Evolutionary conservation across 176 grass and related monocot species (phyloP).

Genomic region (Oryza glumipatula): DNA sequence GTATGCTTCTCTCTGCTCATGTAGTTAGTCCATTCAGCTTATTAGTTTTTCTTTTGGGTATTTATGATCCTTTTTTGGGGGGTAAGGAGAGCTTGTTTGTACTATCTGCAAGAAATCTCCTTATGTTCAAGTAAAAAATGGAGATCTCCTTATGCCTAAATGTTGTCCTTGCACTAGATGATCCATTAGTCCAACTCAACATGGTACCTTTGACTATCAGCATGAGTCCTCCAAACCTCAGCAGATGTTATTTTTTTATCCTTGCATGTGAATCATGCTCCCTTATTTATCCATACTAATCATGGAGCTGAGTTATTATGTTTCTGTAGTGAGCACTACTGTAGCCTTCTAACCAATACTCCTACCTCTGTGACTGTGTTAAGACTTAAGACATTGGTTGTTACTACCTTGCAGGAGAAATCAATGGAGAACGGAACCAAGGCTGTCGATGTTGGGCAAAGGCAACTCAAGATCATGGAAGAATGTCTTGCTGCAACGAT

Average conservation of each 20-base stretch:
- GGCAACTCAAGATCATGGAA: not conserved
- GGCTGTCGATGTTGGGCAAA: conserved; percentile 10
- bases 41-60: not conserved
- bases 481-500: not conserved
- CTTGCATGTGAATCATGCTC: not conserved
- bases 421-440: conserved; percentile 29
- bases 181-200: not conserved
- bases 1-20: not conserved
- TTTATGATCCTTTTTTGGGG: not conserved
- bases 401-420: conserved; percentile 13
- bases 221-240: not conserved
- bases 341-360: not conserved
- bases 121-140: not conserved
- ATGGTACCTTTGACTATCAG: not conserved
- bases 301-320: not conserved
- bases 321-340: conserved; percentile 9
- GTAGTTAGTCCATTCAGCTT: not conserved
- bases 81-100: not conserved
- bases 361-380: not conserved
- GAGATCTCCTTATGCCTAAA: not conserved
- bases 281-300: not conserved
- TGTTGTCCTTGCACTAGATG: not conserved
- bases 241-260: not conserved
- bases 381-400: not conserved
- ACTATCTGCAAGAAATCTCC: not conserved